Base-by-base conservation (phyloP, 78 protist genomes). In the Dictyostelium intermedium region DNA sequence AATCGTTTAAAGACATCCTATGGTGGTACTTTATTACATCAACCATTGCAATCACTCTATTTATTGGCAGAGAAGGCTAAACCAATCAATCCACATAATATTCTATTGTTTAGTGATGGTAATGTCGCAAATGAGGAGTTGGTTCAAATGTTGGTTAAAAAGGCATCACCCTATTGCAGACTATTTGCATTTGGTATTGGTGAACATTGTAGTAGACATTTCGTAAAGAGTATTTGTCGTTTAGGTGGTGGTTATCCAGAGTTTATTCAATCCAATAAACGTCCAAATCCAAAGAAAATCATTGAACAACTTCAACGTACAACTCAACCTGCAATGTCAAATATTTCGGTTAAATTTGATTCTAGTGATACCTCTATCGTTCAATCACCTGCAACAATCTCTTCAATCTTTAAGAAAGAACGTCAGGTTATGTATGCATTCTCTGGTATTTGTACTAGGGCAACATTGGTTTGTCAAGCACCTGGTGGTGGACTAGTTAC, bases 1-100 rank as follows among this genome's bases (percentile, higher is more conserved):
- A 91, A 94, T 23, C 35, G n/a, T 56, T 56, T 94, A 2, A 61
- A 20, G 13, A 85, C 96, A 27, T 30, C 69, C 39, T 50, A 76
- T 82, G 96, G 96, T 77, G 96, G 96, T 27, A 94, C 96, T n/a
- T 32, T n/a, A 2, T 80, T 94, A 23, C 84, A 66, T 20, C 72
- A 23, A 41, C 96, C 96, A 63, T 50, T 94, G 3, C 74, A 92
- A 50, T 83, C 91, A 32, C 41, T 92, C 3, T 47, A 53, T 27
- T 56, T 84, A 0, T 35, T 81, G 7, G 27, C 91, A 11, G 84
- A 84, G 10, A 73, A 83, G 6, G 73, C 84, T 2, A 50, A 82
- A 35, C 14, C 83, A 16, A 84, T 11, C 10, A 37, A 41, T 14
- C 87, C 93, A 30, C 80, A 84, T 53, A 80, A 86, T 37, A 72